These are phyloP conservation scores for Chlamydomonas reinhardtii DNA, from an alignment of 163 green algal species.

Conservation along the genomic window DNA sequence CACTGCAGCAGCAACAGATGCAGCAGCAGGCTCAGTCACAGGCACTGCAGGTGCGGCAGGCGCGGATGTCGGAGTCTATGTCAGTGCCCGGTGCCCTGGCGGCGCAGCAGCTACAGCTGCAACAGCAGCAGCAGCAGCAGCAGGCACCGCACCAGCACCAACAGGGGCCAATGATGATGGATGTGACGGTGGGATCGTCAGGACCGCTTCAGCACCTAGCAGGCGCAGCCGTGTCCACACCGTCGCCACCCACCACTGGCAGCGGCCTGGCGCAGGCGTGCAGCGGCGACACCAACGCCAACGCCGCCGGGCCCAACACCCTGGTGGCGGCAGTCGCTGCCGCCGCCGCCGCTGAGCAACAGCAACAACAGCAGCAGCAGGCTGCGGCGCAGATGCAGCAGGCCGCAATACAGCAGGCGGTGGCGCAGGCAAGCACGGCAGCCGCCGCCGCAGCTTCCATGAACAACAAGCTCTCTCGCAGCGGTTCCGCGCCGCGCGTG, in stretches of 20 bases:
- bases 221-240: too few relatives aligned
- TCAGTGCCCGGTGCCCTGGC: too few relatives aligned
- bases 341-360: not conserved
- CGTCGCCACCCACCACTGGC: too few relatives aligned
- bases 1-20: not conserved
- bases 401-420: not conserved
- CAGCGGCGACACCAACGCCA: not conserved
- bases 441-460: not conserved
- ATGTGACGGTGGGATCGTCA: too few relatives aligned
- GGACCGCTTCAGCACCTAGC: too few relatives aligned
- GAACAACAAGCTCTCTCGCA: conserved; percentile 15
- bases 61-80: too few relatives aligned
- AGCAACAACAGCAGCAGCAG: conserved; percentile 21
- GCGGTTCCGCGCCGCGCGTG: not conserved
- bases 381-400: not conserved
- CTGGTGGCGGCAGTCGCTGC: not conserved
- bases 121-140: not conserved
- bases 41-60: too few relatives aligned
- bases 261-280: not conserved
- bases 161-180: too few relatives aligned
- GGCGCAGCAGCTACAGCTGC: not conserved
- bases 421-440: not conserved
- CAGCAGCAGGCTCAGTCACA: not conserved
- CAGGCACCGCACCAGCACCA: too few relatives aligned
- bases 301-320: too few relatives aligned